Evolutionary conservation across 139 green algal genomes (phyloP), one percentile per base, ranked within the genome.

Genomic region (Chlamydomonas sphaeroides): DNA sequence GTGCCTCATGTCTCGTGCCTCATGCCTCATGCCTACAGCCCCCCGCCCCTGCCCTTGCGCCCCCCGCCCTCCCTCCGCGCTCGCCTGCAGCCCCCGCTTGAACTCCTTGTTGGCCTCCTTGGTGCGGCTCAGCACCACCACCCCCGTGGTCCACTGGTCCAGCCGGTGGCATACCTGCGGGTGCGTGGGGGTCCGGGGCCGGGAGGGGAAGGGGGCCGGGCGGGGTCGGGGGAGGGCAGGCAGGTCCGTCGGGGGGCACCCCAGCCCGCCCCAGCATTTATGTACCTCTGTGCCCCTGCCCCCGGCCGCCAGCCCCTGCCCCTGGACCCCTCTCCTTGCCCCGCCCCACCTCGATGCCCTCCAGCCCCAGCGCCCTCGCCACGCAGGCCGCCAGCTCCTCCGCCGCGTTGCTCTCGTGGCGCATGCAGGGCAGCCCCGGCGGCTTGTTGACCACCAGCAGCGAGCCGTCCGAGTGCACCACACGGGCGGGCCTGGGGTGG

Each of bases 391-490:
- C 76, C 32, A 85, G 30, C 61, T 88, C 61, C 76, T 88, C 84
- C 57, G 28, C 38, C 17, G 59, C 76, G 41, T 88, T 88, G 76
- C 84, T 88, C 68, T 81, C 77, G 78, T 88, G 84, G 3, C 76
- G 45, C 84, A 85, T 84, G 76, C 76, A 85, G 69, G 76, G 84
- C 42, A 88, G 68, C 17, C 68, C 77, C 38, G 76, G 57, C 14
- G 84, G 84, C 76, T 88, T 88, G 84, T 80, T 72, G 14, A 88
- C 32, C 5, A 85, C 59, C 59, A 88, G 25, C 45, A 73, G 77
- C 0, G 70, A 65, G 11, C 71, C 68, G 36, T 77, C 59, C 20
- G 45, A 28, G 59, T 66, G 28, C 18, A 87, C 32, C 35, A 87
- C 66, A 1, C 42, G 56, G 26, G 42, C 45, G 33, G 45, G 69